Percentiles rank a stretch among this genome's conserved stretches.
Evolutionary conservation across 2,329 filamentous ascomycete species (phyloP).

Genomic region (Periconia sp.): DNA sequence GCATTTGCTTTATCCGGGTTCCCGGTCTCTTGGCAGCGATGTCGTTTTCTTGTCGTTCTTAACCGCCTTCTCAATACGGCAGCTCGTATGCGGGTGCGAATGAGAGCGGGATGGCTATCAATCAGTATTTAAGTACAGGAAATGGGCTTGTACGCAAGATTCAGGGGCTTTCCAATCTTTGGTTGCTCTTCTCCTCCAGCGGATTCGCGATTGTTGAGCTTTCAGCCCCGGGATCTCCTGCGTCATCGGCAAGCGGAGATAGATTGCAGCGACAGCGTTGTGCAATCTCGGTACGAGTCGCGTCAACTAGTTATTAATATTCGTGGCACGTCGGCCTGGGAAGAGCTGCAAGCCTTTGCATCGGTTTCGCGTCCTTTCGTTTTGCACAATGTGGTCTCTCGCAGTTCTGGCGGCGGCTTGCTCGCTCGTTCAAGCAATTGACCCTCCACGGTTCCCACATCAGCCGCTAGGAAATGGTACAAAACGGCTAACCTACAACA

Average conservation of each 20-base stretch:
- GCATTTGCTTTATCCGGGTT: conserved; percentile 38
- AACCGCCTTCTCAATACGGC: conserved; percentile 43
- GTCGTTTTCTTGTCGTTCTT: conserved; percentile 30
- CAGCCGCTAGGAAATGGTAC: conserved; percentile 63
- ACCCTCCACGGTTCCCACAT: conserved; percentile 60
- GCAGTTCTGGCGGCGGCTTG: conserved; percentile 31
- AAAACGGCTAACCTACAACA: conserved; percentile 65
- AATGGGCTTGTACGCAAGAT: too few relatives aligned
- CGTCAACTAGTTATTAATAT: too few relatives aligned
- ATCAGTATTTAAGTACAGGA: conserved; percentile 24
- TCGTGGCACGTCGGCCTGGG: too few relatives aligned
- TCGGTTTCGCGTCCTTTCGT: neutral
- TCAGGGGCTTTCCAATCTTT: neutral
- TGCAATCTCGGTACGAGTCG: too few relatives aligned
- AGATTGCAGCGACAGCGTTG: too few relatives aligned
- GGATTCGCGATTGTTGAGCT: too few relatives aligned
- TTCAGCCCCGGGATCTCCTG: too few relatives aligned
- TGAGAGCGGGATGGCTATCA: conserved; percentile 26
- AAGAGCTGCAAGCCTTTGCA: neutral
- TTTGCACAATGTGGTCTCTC: conserved; percentile 38
- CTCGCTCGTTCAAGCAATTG: conserved; percentile 44
- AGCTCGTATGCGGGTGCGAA: conserved; percentile 33
- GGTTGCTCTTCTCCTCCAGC: conserved; percentile 4
- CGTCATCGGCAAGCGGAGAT: too few relatives aligned
- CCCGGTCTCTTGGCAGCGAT: conserved; percentile 38